Percentiles rank a stretch among this genome's conserved stretches.
These are phyloP conservation scores for Sordariomycetes sp. DNA, from an alignment of 2,329 filamentous ascomycete species.

Conservation along the genomic window DNA sequence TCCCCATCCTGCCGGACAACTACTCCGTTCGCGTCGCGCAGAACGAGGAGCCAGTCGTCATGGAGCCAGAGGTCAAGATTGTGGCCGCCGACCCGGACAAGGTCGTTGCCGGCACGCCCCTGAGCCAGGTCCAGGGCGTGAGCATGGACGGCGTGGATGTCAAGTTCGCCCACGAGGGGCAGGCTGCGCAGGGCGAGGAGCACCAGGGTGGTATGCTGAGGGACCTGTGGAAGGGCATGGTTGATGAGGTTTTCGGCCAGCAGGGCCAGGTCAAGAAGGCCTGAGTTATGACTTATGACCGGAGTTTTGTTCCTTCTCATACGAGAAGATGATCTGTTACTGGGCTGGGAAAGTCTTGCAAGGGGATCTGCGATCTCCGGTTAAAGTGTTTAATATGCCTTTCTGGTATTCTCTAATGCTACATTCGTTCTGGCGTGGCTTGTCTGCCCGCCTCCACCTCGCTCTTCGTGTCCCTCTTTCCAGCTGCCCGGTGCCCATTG, in stretches of 20 bases:
- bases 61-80: slow-evolving; percentile 39
- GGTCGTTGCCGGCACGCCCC: slow-evolving; percentile 37
- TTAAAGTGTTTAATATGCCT: no score
- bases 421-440: no score
- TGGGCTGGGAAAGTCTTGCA: background rate
- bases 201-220: slow-evolving; percentile 35
- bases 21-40: slow-evolving; percentile 20
- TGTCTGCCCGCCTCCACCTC: no score
- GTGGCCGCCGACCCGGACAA: slow-evolving; percentile 47
- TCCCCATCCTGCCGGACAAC: slow-evolving; percentile 54
- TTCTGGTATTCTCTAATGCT: no score
- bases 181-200: slow-evolving; percentile 16
- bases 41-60: slow-evolving; percentile 26
- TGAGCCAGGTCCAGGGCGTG: slow-evolving; percentile 42
- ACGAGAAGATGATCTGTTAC: background rate
- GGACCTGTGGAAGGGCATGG: slow-evolving; percentile 46
- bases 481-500: no score
- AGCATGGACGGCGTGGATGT: slow-evolving; percentile 47
- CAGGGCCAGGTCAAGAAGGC: slow-evolving; percentile 9
- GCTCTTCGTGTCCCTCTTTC: no score
- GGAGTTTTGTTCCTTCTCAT: no score
- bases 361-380: no score
- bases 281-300: no score
- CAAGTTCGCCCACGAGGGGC: slow-evolving; percentile 36
- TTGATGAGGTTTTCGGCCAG: slow-evolving; percentile 38